These are phyloP conservation scores for Citrullus colocynthis DNA, from an alignment of 306 rosid species.

Conservation along the genomic window DNA sequence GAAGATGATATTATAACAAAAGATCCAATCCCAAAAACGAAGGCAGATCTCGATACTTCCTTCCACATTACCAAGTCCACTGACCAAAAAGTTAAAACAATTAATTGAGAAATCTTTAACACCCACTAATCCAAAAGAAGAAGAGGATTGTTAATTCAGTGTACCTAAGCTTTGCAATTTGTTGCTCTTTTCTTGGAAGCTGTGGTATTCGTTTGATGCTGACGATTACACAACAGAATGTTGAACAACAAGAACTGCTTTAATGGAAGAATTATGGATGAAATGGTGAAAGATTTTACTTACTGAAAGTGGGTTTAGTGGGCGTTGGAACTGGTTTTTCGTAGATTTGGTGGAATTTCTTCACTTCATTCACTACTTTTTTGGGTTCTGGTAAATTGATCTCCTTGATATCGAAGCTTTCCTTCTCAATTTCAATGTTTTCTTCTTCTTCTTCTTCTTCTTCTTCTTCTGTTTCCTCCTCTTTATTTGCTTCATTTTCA, in stretches of 20 bases:
- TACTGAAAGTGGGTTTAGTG: constrained; percentile 3
- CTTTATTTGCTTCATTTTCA: constrained; percentile 12
- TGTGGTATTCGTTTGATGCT: constrained; percentile 15
- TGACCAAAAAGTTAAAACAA: constrained; percentile 11
- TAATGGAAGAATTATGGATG: neutral
- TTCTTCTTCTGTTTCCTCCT: constrained; percentile 11
- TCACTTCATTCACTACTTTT: constrained; percentile 20
- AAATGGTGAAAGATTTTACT: neutral
- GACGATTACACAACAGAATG: constrained; percentile 2
- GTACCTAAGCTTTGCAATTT: constrained; percentile 77
- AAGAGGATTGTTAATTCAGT: neutral
- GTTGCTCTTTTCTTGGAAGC: constrained; percentile 51
- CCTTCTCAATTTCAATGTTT: constrained; percentile 14
- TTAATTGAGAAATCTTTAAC: neutral
- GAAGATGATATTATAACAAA: constrained; percentile 67
- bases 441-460: constrained; percentile 14
- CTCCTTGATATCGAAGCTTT: constrained; percentile 51
- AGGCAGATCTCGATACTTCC: constrained; percentile 79
- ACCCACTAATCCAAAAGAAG: neutral
- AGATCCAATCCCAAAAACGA: constrained; percentile 70
- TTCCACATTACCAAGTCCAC: constrained; percentile 91
- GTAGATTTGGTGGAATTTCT: constrained; percentile 16
- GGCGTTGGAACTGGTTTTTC: constrained; percentile 13
- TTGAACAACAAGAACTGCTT: neutral
- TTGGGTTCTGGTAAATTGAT: constrained; percentile 17